These are phyloP conservation scores for Murraya paniculata DNA, from an alignment of 345 rosid genomes.

Conservation along the genomic window DNA sequence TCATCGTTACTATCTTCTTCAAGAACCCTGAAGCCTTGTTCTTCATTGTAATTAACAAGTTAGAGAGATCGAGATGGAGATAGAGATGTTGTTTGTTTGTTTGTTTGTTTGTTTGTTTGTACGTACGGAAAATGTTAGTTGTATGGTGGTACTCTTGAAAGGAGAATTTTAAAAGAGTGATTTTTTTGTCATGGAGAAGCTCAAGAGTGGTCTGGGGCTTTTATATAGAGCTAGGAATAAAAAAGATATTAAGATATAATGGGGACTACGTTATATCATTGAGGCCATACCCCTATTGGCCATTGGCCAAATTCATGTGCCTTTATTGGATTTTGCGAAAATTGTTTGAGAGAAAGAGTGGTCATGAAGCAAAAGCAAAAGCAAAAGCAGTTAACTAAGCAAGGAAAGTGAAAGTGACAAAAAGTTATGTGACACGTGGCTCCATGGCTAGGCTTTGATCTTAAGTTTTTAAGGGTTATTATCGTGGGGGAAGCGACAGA, in stretches of 20 bases:
- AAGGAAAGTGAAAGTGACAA: constrained; percentile 5
- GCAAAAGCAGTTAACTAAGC: background rate
- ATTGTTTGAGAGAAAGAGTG: constrained; percentile 6
- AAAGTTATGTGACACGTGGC: constrained; percentile 16
- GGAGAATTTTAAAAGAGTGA: background rate
- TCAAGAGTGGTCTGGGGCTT: background rate
- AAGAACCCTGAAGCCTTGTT: constrained; percentile 40
- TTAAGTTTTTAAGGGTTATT: background rate
- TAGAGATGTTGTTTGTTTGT: too few species aligned
- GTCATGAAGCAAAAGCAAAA: constrained; percentile 20
- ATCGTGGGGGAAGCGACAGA: background rate
- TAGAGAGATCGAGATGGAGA: too few species aligned
- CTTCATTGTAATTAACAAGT: constrained; percentile 23
- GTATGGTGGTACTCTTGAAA: too few species aligned
- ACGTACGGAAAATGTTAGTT: too few species aligned
- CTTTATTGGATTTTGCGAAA: background rate
- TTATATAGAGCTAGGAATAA: background rate
- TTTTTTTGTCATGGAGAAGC: constrained; percentile 11
- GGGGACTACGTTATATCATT: background rate
- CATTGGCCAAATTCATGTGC: background rate
- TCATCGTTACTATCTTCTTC: constrained; percentile 38
- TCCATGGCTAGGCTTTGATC: background rate
- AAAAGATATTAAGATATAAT: too few species aligned
- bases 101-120: too few species aligned
- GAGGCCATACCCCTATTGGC: background rate